A percentile compares a stretch with the other conserved stretches of the same genome.
Conservation (phyloP, 352 stramenopile genomes). For the Achlya hypogyna region DNA sequence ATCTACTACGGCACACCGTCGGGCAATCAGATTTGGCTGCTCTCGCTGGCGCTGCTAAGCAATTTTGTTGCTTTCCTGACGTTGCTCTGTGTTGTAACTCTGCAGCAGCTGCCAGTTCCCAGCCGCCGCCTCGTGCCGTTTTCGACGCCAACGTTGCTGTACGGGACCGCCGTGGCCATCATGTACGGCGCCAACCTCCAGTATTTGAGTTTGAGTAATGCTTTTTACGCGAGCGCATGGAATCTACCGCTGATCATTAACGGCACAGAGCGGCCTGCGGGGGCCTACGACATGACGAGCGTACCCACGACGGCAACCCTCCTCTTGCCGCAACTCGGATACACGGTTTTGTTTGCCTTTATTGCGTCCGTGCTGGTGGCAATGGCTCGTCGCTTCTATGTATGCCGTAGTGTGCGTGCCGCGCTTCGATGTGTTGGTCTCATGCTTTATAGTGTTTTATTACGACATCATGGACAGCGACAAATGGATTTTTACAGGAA, state of each 20-base stretch:
- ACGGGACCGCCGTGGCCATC: neutral
- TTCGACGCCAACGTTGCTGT: neutral
- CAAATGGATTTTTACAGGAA: neutral
- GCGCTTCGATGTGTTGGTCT: neutral
- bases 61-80: neutral
- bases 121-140: neutral
- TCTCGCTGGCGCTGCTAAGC: neutral
- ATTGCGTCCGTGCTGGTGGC: neutral
- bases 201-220: neutral
- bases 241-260: neutral
- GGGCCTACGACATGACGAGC: neutral
- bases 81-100: neutral
- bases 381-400: neutral
- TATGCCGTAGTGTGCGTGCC: neutral
- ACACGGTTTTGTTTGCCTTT: neutral
- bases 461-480: neutral
- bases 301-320: neutral
- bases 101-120: neutral
- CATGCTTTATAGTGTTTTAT: too few species aligned
- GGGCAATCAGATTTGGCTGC: neutral
- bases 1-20: slow-evolving; percentile 2
- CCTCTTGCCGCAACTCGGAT: neutral
- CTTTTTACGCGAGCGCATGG: neutral
- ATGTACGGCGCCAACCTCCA: neutral
- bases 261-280: neutral